Evolutionary conservation across 2,329 filamentous ascomycete genomes (phyloP).

Genomic region (Cyphellophora europaea): DNA sequence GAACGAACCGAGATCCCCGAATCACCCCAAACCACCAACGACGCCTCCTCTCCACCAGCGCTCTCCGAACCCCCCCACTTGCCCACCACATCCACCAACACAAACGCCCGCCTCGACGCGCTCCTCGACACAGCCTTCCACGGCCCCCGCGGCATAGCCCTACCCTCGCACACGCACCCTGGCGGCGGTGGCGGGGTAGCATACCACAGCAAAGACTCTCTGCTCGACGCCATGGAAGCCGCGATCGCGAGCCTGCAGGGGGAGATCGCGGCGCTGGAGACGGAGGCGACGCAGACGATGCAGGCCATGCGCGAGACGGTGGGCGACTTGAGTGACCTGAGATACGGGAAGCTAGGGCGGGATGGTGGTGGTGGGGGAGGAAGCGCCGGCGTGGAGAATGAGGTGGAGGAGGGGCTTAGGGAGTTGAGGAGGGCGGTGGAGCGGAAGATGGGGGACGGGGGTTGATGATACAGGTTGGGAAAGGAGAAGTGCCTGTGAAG

Average conservation of each 20-base stretch:
- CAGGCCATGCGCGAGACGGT: conserved; percentile 56
- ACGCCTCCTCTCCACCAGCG: not conserved
- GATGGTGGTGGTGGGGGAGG: conserved; percentile 1
- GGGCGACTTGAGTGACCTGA: conserved; percentile 68
- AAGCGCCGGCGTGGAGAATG: conserved; percentile 2
- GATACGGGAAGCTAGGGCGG: conserved; percentile 59
- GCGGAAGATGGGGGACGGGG: not conserved
- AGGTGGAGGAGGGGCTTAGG: conserved; percentile 6
- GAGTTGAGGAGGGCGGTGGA: conserved; percentile 5
- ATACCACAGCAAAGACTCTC: conserved; percentile 52
- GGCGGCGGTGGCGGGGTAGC: conserved; percentile 18
- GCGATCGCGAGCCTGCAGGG: conserved; percentile 57
- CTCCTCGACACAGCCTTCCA: conserved; percentile 8
- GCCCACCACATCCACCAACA: conserved; percentile 1
- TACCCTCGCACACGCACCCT: conserved; percentile 2
- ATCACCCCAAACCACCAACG: too few relatives aligned
- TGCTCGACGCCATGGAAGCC: conserved; percentile 60
- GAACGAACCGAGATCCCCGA: conserved; percentile 1
- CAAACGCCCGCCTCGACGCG: conserved; percentile 2
- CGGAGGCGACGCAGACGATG: conserved; percentile 53
- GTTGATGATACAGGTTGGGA: too few relatives aligned
- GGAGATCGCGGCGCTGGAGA: conserved; percentile 57
- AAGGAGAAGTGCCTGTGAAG: too few relatives aligned
- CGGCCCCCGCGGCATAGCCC: conserved; percentile 4
- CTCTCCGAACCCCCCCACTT: not conserved